Evolutionary conservation across 2,329 filamentous ascomycete genomes (phyloP).

Genomic region (Talaromyces sp.): DNA sequence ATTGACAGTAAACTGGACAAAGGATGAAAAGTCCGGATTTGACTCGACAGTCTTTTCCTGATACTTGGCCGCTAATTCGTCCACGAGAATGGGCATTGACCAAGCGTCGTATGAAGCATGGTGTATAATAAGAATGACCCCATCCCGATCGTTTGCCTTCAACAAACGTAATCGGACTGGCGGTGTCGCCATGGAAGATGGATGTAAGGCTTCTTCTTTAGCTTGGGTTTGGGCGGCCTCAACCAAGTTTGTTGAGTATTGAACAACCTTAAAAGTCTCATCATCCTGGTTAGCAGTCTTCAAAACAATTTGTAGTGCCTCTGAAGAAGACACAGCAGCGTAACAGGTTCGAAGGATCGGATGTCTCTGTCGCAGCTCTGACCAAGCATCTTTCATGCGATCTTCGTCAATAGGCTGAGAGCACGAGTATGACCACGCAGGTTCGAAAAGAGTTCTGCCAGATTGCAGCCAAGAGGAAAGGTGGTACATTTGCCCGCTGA

Average conservation of each 20-base stretch:
- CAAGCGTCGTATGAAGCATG: slow-evolving; percentile 35
- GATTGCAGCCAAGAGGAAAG: slow-evolving; percentile 30
- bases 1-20: slow-evolving; percentile 21
- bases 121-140: slow-evolving; percentile 28
- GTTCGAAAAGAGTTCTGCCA: slow-evolving; percentile 26
- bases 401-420: slow-evolving; percentile 19
- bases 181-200: slow-evolving; percentile 27
- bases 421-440: slow-evolving; percentile 25
- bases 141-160: slow-evolving; percentile 22
- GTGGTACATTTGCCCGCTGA: slow-evolving; percentile 30
- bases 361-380: slow-evolving; percentile 25
- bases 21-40: slow-evolving; percentile 18
- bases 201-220: slow-evolving; percentile 18
- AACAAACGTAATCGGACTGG: slow-evolving; percentile 27
- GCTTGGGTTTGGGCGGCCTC: slow-evolving; percentile 18
- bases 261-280: slow-evolving; percentile 20
- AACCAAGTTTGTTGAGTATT: slow-evolving; percentile 10
- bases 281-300: slow-evolving; percentile 17
- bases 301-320: slow-evolving; percentile 27
- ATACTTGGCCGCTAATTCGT: slow-evolving; percentile 28
- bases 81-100: slow-evolving; percentile 28
- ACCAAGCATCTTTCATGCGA: slow-evolving; percentile 26
- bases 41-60: slow-evolving; percentile 9
- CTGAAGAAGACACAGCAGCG: slow-evolving; percentile 19
- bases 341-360: slow-evolving; percentile 32